A percentile compares a stretch with the other conserved stretches of the same genome.
Evolutionary conservation across 805 yeast species (phyloP).

Genomic region (Candida koratica): DNA sequence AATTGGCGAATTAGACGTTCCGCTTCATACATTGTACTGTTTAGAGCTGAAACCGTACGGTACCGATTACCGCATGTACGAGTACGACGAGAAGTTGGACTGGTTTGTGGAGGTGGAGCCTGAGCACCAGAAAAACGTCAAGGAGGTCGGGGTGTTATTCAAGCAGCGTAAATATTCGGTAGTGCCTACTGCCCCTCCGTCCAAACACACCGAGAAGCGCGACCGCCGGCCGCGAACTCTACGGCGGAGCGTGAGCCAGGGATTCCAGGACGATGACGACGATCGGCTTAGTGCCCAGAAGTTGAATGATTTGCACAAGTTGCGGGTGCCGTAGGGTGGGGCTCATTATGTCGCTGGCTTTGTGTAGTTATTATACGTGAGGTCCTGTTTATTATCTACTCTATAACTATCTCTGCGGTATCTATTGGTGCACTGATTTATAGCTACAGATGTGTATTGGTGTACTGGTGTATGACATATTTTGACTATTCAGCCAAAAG

Average conservation of each 20-base stretch:
- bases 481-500: too few relatives aligned
- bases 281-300: slow-evolving; percentile 21
- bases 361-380: too few relatives aligned
- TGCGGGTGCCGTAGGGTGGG: slow-evolving; percentile 22
- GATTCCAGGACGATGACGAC: slow-evolving; percentile 10
- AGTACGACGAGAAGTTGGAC: slow-evolving; percentile 73
- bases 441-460: too few relatives aligned
- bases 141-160: slow-evolving; percentile 67
- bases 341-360: too few relatives aligned
- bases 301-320: slow-evolving; percentile 26
- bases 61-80: slow-evolving; percentile 87
- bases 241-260: slow-evolving; percentile 16
- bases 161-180: slow-evolving; percentile 69
- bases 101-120: slow-evolving; percentile 69
- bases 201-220: slow-evolving; percentile 13
- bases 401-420: too few relatives aligned
- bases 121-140: slow-evolving; percentile 55
- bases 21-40: slow-evolving; percentile 84
- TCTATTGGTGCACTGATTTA: too few relatives aligned
- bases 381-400: too few relatives aligned
- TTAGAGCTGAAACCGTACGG: slow-evolving; percentile 94
- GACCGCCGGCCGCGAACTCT: slow-evolving; percentile 5
- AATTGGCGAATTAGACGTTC: slow-evolving; percentile 88
- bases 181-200: slow-evolving; percentile 74
- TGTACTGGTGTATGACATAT: too few relatives aligned